Conservation (phyloP, 495 filamentous ascomycete genomes). For the Aspergillus sclerotioniger region DNA sequence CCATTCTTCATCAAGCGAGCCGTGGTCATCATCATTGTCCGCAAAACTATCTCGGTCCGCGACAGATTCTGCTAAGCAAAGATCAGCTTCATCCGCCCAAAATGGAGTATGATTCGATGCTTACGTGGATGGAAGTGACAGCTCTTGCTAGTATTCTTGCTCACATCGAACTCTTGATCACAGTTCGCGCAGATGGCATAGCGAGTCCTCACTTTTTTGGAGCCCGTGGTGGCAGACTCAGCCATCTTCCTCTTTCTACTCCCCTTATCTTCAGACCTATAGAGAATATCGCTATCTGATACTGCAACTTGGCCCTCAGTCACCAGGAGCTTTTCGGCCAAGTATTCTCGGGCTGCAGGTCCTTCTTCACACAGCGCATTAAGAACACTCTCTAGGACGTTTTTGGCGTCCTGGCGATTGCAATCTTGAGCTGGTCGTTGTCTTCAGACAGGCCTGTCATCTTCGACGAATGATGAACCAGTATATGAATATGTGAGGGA, state of each 20-base stretch:
- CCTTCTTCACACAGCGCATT: background rate
- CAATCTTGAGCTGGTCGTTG: background rate
- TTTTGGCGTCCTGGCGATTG: background rate
- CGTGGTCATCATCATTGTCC: no score
- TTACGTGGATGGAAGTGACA: conserved; percentile 7
- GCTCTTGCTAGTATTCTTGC: conserved; percentile 1
- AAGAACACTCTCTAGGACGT: background rate
- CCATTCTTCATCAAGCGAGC: background rate
- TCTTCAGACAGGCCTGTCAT: background rate
- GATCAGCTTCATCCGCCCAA: background rate
- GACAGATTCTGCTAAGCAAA: background rate
- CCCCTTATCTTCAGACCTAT: background rate
- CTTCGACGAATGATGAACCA: background rate
- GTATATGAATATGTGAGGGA: background rate
- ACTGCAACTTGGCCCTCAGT: background rate
- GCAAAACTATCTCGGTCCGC: background rate
- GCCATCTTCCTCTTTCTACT: background rate
- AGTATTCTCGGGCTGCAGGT: background rate
- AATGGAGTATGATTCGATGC: background rate
- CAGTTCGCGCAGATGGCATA: conserved; percentile 3
- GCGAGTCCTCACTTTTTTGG: background rate
- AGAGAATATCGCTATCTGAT: background rate
- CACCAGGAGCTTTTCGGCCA: background rate
- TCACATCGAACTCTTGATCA: conserved; percentile 6
- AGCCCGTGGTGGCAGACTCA: background rate